Percentiles rank a stretch among this genome's conserved stretches.
Evolutionary conservation across 371 early-diverging fungal species (phyloP).

Genomic region (Mortierella sp.): DNA sequence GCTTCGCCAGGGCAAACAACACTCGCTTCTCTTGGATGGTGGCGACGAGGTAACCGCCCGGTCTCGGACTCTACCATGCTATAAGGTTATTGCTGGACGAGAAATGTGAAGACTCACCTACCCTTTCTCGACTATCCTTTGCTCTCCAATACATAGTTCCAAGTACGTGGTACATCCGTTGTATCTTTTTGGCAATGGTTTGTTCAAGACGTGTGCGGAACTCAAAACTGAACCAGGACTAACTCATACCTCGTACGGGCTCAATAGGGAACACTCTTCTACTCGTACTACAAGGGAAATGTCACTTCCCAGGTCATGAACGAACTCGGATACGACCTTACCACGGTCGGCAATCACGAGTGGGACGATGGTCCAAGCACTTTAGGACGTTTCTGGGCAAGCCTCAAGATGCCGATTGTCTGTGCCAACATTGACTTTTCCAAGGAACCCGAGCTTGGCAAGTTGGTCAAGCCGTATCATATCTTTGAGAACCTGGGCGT

Average conservation of each 20-base stretch:
- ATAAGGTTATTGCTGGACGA: neutral
- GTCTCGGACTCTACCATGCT: neutral
- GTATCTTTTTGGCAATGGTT: neutral
- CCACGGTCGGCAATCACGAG: slow-evolving; percentile 75
- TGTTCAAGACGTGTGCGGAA: no score
- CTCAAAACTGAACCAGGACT: no score
- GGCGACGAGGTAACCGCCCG: slow-evolving; percentile 66
- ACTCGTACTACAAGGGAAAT: slow-evolving; percentile 58
- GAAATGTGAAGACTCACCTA: no score
- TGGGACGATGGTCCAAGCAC: slow-evolving; percentile 68
- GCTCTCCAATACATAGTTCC: slow-evolving; percentile 4
- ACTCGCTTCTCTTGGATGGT: slow-evolving; percentile 68
- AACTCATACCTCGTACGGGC: neutral
- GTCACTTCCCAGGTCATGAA: slow-evolving; percentile 58
- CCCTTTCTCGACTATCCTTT: neutral
- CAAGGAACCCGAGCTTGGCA: slow-evolving; percentile 50
- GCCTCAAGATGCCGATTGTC: slow-evolving; percentile 68
- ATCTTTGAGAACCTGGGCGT: slow-evolving; percentile 65
- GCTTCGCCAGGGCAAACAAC: slow-evolving; percentile 55
- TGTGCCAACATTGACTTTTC: slow-evolving; percentile 68
- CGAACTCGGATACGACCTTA: slow-evolving; percentile 60
- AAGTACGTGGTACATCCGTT: neutral
- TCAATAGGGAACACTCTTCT: slow-evolving; percentile 66
- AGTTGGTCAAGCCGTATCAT: slow-evolving; percentile 68
- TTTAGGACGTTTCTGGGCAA: slow-evolving; percentile 57